Percentiles rank a stretch among this genome's conserved stretches.
These are phyloP conservation scores for Vitis rotundifolia DNA, from an alignment of 164 flowering plant genomes.

Conservation along the genomic window DNA sequence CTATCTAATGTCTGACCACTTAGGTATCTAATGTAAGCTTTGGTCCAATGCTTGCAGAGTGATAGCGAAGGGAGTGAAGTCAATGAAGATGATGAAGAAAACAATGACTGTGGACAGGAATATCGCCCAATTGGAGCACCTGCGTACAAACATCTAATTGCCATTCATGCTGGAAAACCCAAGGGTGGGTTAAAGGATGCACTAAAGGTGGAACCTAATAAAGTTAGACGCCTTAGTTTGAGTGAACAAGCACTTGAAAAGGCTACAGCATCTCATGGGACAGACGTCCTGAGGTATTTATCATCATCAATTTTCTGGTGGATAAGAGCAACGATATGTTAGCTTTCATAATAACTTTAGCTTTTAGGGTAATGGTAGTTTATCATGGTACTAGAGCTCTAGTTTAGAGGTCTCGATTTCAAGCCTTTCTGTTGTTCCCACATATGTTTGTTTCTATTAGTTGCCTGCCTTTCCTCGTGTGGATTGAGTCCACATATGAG, in stretches of 20 bases:
- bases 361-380: too few species aligned
- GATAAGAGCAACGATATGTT: not conserved
- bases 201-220: slow-evolving; percentile 38
- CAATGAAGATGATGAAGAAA: slow-evolving; percentile 25
- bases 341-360: too few species aligned
- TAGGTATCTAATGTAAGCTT: not conserved
- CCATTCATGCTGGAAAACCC: slow-evolving; percentile 51
- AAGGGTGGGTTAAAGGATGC: slow-evolving; percentile 40
- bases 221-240: slow-evolving; percentile 57
- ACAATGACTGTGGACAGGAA: slow-evolving; percentile 9
- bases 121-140: slow-evolving; percentile 20
- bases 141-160: slow-evolving; percentile 45
- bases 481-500: too few species aligned
- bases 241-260: slow-evolving; percentile 51
- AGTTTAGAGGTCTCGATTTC: too few species aligned
- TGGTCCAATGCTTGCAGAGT: slow-evolving; percentile 22
- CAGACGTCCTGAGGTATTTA: slow-evolving; percentile 43
- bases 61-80: slow-evolving; percentile 31
- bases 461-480: too few species aligned
- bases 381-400: too few species aligned
- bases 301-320: not conserved
- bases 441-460: too few species aligned
- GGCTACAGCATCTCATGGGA: slow-evolving; percentile 30
- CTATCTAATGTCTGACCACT: not conserved
- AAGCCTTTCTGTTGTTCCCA: too few species aligned